Evolutionary conservation across 495 filamentous ascomycete species (phyloP).

Genomic region (Xylaria acuta): DNA sequence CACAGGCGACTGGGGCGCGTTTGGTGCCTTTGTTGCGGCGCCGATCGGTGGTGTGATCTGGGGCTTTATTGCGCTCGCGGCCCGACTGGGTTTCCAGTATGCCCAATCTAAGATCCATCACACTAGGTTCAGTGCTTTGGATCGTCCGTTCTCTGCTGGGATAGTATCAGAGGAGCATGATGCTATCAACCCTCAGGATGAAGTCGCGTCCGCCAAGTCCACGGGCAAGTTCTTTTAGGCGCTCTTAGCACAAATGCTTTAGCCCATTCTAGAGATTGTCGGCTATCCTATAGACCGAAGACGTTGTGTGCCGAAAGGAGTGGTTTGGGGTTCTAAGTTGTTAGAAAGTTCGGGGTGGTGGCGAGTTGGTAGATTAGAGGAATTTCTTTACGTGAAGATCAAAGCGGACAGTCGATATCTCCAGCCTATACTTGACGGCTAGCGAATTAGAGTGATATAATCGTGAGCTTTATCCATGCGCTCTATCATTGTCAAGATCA

Average conservation of each 20-base stretch:
- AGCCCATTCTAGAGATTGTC: not conserved
- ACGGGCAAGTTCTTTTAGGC: conserved; percentile 60
- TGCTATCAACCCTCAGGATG: conserved; percentile 28
- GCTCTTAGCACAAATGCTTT: not conserved
- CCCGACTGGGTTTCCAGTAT: conserved; percentile 61
- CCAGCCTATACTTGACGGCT: not conserved
- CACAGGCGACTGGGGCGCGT: conserved; percentile 73
- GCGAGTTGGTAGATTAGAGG: not conserved
- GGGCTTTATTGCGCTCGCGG: conserved; percentile 63
- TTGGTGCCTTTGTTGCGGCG: conserved; percentile 80
- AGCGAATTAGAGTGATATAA: conserved; percentile 2
- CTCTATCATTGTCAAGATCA: not conserved
- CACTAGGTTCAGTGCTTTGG: conserved; percentile 66
- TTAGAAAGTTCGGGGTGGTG: not conserved
- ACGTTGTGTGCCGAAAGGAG: not conserved
- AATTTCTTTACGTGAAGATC: no score
- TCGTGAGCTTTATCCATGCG: not conserved
- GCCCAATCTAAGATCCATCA: conserved; percentile 58
- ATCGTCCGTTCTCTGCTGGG: conserved; percentile 58
- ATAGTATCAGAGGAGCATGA: conserved; percentile 35
- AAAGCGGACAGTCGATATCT: not conserved
- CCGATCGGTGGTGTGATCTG: conserved; percentile 74
- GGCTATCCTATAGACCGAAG: not conserved
- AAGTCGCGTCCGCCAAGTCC: conserved; percentile 45
- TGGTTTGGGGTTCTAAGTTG: not conserved